Conservation (phyloP, 2,329 filamentous ascomycete species). For the Calycina herbarum region DNA sequence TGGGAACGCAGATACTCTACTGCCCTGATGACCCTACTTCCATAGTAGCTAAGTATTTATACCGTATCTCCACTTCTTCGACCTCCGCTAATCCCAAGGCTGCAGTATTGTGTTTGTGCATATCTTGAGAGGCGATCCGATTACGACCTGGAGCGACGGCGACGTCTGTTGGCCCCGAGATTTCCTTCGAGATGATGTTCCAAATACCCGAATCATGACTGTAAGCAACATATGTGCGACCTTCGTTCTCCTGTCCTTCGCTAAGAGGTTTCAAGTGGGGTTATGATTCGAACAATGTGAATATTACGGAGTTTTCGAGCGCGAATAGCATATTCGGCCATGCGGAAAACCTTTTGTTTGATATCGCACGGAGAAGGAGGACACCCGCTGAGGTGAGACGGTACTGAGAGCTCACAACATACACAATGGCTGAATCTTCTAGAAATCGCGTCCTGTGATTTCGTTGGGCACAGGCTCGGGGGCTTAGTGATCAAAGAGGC, state of each 20-base stretch:
- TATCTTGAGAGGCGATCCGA: constrained; percentile 8
- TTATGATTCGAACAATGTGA: constrained; percentile 1
- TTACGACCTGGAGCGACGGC: constrained; percentile 8
- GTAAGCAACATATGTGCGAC: constrained; percentile 1
- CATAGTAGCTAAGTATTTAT: background rate
- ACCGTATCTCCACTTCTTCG: background rate
- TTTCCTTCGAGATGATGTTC: constrained; percentile 8
- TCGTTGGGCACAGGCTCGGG: constrained; percentile 15
- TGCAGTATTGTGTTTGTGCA: constrained; percentile 14
- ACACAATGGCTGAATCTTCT: background rate
- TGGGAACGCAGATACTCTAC: background rate
- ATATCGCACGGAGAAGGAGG: constrained; percentile 4
- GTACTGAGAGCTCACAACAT: background rate
- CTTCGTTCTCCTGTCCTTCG: background rate
- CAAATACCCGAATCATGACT: constrained; percentile 13
- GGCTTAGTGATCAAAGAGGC: constrained; percentile 34
- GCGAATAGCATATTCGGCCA: constrained; percentile 9
- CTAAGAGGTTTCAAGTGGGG: background rate
- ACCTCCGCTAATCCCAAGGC: background rate
- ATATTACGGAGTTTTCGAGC: constrained; percentile 1
- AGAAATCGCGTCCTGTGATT: background rate
- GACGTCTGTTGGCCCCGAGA: constrained; percentile 14
- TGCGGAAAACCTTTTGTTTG: constrained; percentile 6
- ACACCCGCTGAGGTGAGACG: background rate
- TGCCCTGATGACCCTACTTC: background rate